Base-by-base conservation (phyloP, 352 stramenopile genomes). In the Pythium aquatile region DNA sequence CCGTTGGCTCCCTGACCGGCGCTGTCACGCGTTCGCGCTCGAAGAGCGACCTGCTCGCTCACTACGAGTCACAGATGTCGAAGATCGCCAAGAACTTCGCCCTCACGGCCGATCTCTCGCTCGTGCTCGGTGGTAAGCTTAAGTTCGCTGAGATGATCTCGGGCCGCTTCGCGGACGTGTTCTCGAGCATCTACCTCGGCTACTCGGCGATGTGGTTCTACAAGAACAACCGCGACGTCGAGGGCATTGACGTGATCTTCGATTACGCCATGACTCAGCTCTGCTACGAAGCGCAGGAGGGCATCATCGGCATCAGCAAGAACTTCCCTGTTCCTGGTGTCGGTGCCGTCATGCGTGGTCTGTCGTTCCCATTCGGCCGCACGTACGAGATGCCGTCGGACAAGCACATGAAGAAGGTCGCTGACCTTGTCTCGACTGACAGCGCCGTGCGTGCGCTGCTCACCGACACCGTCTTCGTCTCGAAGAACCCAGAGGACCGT, bases 141-240 rank as follows among this genome's bases (percentile, higher is more conserved):
- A 99, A 99, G 80, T 99, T 99, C 74, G 96, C 98, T 54, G 97
- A 99, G 75, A 97, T 99, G 79, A 84, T 99, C 33, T 98, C 97
- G 71, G 97, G 97, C 28, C 85, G 97, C 40, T 97, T 99, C 65
- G 89, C 97, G 0, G 97, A 99, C 81, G 95, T 98, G 13, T 93
- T 99, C 66, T 98, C 94, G 40, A 97, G 91, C 68, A 90, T 99
- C 55, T 99, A 98, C 77, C 72, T 99, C 35, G 97, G 97, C 52
- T 99, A 99, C 87, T 93, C 97, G 39, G 97, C 91, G 26, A 86
- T 99, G 56, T 98, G 98, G 87, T 98, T 98, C 65, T 98, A 98
- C 81, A 86, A 96, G 71, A 93, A 97, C 65, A 89, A 98, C 70
- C 88, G 90, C 67, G 77, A 97, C 68, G 84, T 99, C 33, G 86